phyloP scores from a whole-genome alignment of 2,329 filamentous ascomycete species.

The Aspergillus sp. region DNA sequence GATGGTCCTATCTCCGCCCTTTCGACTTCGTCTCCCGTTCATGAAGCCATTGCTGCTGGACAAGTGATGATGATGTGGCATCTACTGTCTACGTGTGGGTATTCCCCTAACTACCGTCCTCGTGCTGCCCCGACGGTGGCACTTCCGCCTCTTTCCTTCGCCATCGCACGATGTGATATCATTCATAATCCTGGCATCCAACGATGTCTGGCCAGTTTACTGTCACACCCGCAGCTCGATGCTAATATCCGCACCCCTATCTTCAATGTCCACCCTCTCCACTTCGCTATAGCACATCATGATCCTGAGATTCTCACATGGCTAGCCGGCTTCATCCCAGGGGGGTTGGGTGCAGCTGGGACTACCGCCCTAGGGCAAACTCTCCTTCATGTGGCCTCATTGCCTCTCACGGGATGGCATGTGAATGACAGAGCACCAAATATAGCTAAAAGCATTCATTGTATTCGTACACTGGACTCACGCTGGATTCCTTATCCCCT shows the following conservation, averaged over 20 bases:
- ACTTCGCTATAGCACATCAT: constrained; percentile 10
- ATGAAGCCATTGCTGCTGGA: constrained; percentile 11
- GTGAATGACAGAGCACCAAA: neutral
- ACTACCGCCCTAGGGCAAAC: constrained; percentile 9
- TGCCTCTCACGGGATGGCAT: constrained; percentile 4
- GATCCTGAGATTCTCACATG: constrained; percentile 7
- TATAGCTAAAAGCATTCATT: constrained; percentile 8
- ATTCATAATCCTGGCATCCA: constrained; percentile 1
- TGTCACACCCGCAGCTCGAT: constrained; percentile 4
- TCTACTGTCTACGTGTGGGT: constrained; percentile 8
- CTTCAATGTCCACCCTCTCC: constrained; percentile 9
- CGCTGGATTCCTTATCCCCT: neutral
- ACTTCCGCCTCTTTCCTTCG: constrained; percentile 14
- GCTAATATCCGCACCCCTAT: constrained; percentile 8
- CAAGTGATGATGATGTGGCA: constrained; percentile 7
- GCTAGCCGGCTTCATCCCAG: constrained; percentile 7
- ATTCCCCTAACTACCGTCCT: constrained; percentile 14
- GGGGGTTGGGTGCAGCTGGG: neutral
- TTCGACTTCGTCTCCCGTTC: constrained; percentile 11
- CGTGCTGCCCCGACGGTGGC: constrained; percentile 9
- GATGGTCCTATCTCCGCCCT: constrained; percentile 5
- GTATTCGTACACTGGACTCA: constrained; percentile 4
- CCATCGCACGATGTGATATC: constrained; percentile 10
- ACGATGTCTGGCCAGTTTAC: constrained; percentile 6
- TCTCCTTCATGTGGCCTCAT: constrained; percentile 10